phyloP scores from a whole-genome alignment of 768 basidiomycete species.

The Leccinum fibrillosum region DNA sequence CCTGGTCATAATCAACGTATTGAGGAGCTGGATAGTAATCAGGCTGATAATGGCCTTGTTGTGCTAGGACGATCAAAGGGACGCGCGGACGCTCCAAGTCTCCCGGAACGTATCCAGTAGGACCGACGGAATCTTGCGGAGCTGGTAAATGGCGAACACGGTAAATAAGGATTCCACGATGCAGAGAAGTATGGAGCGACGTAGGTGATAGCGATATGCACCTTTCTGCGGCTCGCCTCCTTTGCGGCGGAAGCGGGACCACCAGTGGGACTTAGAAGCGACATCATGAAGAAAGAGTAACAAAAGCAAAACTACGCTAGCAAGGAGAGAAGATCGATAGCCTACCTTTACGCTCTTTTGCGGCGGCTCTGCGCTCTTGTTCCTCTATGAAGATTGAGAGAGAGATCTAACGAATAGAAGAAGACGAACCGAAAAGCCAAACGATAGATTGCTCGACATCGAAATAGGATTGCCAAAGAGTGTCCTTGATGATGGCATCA shows the following conservation, averaged over 20 bases:
- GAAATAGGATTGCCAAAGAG: constrained; percentile 87
- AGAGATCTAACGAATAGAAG: neutral
- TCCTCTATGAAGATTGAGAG: constrained; percentile 49
- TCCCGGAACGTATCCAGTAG: constrained; percentile 22
- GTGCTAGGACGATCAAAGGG: constrained; percentile 59
- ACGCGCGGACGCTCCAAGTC: constrained; percentile 43
- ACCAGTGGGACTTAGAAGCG: constrained; percentile 31
- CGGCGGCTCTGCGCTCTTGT: constrained; percentile 56
- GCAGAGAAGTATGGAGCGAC: constrained; percentile 27
- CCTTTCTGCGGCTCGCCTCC: constrained; percentile 49
- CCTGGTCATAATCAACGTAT: constrained; percentile 22
- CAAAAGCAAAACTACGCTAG: constrained; percentile 36
- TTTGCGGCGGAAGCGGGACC: constrained; percentile 35
- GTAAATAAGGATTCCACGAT: constrained; percentile 18
- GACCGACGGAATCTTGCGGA: constrained; percentile 16
- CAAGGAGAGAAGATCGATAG: constrained; percentile 25
- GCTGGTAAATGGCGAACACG: constrained; percentile 20
- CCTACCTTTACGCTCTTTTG: constrained; percentile 86
- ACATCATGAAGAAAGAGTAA: constrained; percentile 31
- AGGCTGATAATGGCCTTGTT: constrained; percentile 44
- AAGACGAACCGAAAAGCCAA: constrained; percentile 66
- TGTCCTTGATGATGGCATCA: constrained; percentile 72
- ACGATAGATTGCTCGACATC: constrained; percentile 73
- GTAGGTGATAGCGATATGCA: constrained; percentile 41
- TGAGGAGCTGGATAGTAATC: constrained; percentile 26